Conservation (phyloP, 305 asterid species). For the Lippia alba region DNA sequence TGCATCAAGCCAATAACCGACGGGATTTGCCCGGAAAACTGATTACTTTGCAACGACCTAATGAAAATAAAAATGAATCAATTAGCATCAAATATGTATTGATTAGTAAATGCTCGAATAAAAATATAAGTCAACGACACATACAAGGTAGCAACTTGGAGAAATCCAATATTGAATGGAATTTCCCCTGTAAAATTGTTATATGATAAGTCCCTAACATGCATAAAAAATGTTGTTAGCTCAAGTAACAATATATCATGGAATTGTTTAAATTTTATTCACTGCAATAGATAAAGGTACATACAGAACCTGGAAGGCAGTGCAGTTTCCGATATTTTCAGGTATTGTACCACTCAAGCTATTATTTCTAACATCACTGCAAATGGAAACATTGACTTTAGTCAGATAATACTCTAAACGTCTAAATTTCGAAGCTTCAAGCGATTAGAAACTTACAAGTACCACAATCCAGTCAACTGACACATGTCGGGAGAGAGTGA, state of each 20-base stretch:
- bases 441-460: conserved; percentile 67
- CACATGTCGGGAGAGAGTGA: conserved; percentile 86
- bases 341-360: conserved; percentile 92
- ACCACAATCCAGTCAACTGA: conserved; percentile 90
- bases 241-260: not conserved
- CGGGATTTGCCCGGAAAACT: conserved; percentile 65
- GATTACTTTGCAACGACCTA: conserved; percentile 88
- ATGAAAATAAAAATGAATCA: not conserved
- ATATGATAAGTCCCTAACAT: conserved; percentile 81
- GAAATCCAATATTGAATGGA: conserved; percentile 93
- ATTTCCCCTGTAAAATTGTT: conserved; percentile 77
- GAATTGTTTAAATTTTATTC: conserved; percentile 2
- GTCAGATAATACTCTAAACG: not conserved
- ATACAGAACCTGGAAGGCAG: conserved; percentile 93
- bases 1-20: conserved; percentile 94
- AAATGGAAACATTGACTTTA: not conserved
- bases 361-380: conserved; percentile 93
- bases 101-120: not conserved
- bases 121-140: conserved; percentile 21
- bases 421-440: not conserved
- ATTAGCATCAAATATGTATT: conserved; percentile 1
- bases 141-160: conserved; percentile 88
- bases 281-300: conserved; percentile 43
- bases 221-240: conserved; percentile 1
- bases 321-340: conserved; percentile 85